phyloP scores from a whole-genome alignment of 495 filamentous ascomycete species.

The Staphylotrichum tortipilum region DNA sequence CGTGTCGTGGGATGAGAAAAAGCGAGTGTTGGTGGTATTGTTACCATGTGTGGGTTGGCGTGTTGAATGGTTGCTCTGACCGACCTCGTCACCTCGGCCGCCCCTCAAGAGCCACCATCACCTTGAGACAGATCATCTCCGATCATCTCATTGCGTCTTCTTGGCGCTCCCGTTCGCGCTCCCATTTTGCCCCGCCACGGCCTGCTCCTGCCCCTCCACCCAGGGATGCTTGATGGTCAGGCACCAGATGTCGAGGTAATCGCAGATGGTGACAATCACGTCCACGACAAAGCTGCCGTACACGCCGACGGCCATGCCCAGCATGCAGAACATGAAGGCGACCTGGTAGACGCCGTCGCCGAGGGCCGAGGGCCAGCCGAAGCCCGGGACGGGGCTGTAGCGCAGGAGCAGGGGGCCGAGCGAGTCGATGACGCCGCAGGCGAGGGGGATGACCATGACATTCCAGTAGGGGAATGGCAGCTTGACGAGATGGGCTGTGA shows the following conservation, averaged over 20 bases:
- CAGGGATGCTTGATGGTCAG: slow-evolving; percentile 84
- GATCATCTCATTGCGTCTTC: no score
- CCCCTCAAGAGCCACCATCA: no score
- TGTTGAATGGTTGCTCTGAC: no score
- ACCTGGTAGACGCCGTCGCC: slow-evolving; percentile 70
- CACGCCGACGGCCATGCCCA: slow-evolving; percentile 72
- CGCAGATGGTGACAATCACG: slow-evolving; percentile 93
- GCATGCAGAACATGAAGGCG: slow-evolving; percentile 72
- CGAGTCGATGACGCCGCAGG: slow-evolving; percentile 66
- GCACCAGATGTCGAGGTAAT: slow-evolving; percentile 97
- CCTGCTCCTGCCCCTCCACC: slow-evolving; percentile 32
- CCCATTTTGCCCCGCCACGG: slow-evolving; percentile 14
- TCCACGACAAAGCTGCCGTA: slow-evolving; percentile 96
- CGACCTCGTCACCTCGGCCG: no score
- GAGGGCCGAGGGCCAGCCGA: slow-evolving; percentile 74
- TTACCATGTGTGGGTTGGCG: no score
- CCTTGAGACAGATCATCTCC: no score
- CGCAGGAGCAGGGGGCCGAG: slow-evolving; percentile 55
- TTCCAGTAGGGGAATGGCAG: slow-evolving; percentile 82
- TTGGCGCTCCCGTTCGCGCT: neutral
- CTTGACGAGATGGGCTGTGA: slow-evolving; percentile 83
- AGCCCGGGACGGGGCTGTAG: slow-evolving; percentile 41
- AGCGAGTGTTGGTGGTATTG: no score
- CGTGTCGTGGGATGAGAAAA: no score
- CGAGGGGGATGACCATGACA: slow-evolving; percentile 60